A percentile compares a stretch with the other conserved stretches of the same genome.
Evolutionary conservation across 2,329 filamentous ascomycete species (phyloP).

Genomic region (Sclerotinia sclerotiorum): DNA sequence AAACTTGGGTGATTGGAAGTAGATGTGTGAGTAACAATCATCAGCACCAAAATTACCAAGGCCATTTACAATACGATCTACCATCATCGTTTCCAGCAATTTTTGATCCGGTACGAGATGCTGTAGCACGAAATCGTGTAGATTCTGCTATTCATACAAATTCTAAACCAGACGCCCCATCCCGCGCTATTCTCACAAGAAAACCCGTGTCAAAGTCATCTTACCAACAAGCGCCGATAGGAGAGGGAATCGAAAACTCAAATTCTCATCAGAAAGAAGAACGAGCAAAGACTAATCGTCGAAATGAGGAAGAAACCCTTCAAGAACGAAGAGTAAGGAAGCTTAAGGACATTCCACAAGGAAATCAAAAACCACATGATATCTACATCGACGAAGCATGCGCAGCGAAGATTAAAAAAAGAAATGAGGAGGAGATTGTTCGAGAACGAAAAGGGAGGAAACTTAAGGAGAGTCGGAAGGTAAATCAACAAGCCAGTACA

Average conservation of each 20-base stretch:
- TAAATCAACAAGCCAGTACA: background rate
- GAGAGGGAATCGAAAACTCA: background rate
- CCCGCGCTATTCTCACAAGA: too few species aligned
- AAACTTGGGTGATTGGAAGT: background rate
- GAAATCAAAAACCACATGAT: background rate
- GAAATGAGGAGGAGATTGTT: background rate
- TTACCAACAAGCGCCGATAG: background rate
- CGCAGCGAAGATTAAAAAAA: background rate
- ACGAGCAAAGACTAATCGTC: background rate
- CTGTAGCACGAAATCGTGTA: background rate
- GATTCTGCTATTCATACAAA: background rate
- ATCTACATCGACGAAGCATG: background rate
- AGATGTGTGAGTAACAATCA: background rate
- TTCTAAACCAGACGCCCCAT: background rate
- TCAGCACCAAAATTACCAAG: background rate
- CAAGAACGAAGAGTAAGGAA: background rate
- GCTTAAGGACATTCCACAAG: background rate
- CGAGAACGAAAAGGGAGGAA: background rate
- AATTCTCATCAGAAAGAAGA: background rate
- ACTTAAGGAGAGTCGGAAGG: background rate
- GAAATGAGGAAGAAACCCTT: background rate
- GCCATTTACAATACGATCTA: background rate
- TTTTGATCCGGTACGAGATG: background rate
- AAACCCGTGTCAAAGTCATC: background rate
- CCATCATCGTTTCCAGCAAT: too few species aligned